Percentiles rank a stretch among this genome's conserved stretches.
These are phyloP conservation scores for Claviceps pusilla DNA, from an alignment of 2,329 filamentous ascomycete genomes.

Conservation along the genomic window DNA sequence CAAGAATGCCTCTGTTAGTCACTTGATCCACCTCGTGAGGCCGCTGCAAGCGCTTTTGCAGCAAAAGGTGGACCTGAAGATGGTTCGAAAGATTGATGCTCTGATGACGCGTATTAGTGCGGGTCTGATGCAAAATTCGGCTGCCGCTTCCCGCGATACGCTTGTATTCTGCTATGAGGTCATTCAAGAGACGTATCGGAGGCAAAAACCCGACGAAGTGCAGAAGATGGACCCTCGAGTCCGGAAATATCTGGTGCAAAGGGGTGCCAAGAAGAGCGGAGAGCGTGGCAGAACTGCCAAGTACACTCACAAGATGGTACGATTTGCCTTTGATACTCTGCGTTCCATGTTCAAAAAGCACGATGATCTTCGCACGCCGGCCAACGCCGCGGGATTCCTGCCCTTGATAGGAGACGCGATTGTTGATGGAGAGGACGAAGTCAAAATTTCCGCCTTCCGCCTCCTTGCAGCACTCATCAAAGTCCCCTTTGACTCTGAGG, in stretches of 20 bases:
- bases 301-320: conserved; percentile 72
- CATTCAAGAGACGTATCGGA: conserved; percentile 70
- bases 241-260: conserved; percentile 66
- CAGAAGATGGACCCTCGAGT: conserved; percentile 46
- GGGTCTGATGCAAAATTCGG: conserved; percentile 69
- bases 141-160: conserved; percentile 63
- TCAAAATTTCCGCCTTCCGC: conserved; percentile 76
- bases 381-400: conserved; percentile 72
- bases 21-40: conserved; percentile 58
- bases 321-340: conserved; percentile 77
- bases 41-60: conserved; percentile 66
- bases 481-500: conserved; percentile 62
- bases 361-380: conserved; percentile 60
- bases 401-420: conserved; percentile 80
- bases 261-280: conserved; percentile 58
- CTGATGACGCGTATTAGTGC: conserved; percentile 69
- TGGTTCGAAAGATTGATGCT: conserved; percentile 81
- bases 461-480: conserved; percentile 75
- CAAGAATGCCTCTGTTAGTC: conserved; percentile 60
- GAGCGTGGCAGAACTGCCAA: conserved; percentile 59
- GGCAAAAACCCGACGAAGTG: conserved; percentile 35
- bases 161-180: conserved; percentile 93
- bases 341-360: conserved; percentile 77
- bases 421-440: conserved; percentile 73
- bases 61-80: conserved; percentile 70